Evolutionary conservation across 306 rosid species (phyloP), one percentile per base, ranked within the genome.

Genomic region (Rosa persica): DNA sequence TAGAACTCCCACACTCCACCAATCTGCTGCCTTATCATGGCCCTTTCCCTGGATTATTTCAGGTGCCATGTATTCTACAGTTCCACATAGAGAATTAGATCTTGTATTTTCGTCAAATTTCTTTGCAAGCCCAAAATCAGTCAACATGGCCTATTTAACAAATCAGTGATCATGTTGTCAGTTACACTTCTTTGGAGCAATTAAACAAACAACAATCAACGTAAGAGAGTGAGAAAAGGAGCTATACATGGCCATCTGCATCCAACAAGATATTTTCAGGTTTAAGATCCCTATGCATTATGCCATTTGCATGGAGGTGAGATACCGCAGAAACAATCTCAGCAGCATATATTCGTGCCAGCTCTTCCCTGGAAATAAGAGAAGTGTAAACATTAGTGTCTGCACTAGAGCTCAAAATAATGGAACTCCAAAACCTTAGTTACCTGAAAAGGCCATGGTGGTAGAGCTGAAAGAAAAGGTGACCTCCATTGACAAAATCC

Each of bases 21-120:
- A 94, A 80, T 94, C 98, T 22, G 98, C 97, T 80, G 95, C 98
- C 86, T 94, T 94, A 80, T 94, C 89, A 47, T 94, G 98, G 66
- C 98, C 98, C 87, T 92, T 92, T 71, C 98, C 97, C 61, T 87
- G 97, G 89, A 94, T 81, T 84, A 94, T 94, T 89, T 94, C 98
- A 38, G 98, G 98, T n/a, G 98, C 77, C 98, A 94, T 94, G 83
- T 94, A 94, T 87, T 94, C 98, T 38, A 89, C 79, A 16, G 98
- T 94, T 70, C 98, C 98, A 64, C 95, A 89, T 94, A 94, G 72
- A 12, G 98, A 94, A 87, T 94, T 94, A 44, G 97, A 92, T 83
- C 98, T 86, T 51, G 91, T 85, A 69, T 90, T 89, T 52, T 86
- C 94, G 38, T 89, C 93, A 83, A 92, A 90, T 79, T 86, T 87